Percentiles rank a stretch among this genome's conserved stretches.
Evolutionary conservation across 441 rosid genomes (phyloP).

Genomic region (Croton setiger): DNA sequence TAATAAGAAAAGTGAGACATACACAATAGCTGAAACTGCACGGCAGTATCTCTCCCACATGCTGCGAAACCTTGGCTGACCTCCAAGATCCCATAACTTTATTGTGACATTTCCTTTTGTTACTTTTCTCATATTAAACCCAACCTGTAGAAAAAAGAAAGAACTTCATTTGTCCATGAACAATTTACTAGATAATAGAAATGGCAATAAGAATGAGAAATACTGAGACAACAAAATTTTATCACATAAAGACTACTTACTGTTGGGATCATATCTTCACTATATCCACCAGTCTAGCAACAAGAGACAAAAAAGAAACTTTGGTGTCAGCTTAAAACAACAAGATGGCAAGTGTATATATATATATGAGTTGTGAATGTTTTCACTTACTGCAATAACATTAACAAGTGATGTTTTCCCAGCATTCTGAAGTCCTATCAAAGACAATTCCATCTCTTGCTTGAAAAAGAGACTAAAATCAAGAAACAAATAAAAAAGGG

Average conservation of each 20-base stretch:
- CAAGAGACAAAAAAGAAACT: slow-evolving; percentile 16
- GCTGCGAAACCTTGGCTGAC: slow-evolving; percentile 97
- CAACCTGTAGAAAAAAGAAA: slow-evolving; percentile 44
- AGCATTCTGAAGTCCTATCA: slow-evolving; percentile 94
- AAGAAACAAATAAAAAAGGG: background rate
- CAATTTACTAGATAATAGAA: background rate
- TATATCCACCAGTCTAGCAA: slow-evolving; percentile 88
- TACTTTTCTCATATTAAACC: slow-evolving; percentile 95
- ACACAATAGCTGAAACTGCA: slow-evolving; percentile 85
- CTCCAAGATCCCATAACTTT: slow-evolving; percentile 99
- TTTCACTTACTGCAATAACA: slow-evolving; percentile 75
- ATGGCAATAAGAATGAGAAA: background rate
- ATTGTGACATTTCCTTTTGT: slow-evolving; percentile 97
- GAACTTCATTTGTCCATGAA: background rate
- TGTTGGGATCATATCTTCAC: slow-evolving; percentile 99
- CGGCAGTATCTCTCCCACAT: slow-evolving; percentile 99
- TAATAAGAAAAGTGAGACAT: slow-evolving; percentile 18
- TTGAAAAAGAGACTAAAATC: slow-evolving; percentile 75
- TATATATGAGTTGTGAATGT: background rate
- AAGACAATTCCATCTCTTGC: slow-evolving; percentile 98
- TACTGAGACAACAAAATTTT: background rate
- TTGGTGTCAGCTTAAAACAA: slow-evolving; percentile 16
- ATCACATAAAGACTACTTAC: slow-evolving; percentile 35
- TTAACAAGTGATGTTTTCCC: slow-evolving; percentile 96
- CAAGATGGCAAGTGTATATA: background rate